Percentiles rank a stretch among this genome's conserved stretches.
Evolutionary conservation across 768 basidiomycete genomes (phyloP).

Genomic region (Candolleomyces aberdarensis): DNA sequence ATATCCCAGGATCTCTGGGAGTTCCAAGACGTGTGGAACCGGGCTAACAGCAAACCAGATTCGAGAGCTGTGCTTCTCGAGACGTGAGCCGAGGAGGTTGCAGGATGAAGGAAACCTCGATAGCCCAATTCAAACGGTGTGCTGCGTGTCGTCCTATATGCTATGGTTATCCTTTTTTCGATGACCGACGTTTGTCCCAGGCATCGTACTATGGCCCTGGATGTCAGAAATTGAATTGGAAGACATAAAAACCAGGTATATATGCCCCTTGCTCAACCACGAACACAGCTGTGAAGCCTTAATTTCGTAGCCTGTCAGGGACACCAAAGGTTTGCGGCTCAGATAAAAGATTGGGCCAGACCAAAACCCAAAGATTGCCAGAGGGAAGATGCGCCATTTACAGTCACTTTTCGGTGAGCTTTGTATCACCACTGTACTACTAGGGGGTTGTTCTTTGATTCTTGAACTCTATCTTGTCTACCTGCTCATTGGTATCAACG

Average conservation of each 20-base stretch:
- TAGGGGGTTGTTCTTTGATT: no score
- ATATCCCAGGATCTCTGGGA: slow-evolving; percentile 43
- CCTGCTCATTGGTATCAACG: no score
- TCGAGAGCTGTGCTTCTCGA: slow-evolving; percentile 31
- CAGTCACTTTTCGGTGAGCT: no score
- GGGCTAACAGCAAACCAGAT: slow-evolving; percentile 34
- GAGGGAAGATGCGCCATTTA: no score
- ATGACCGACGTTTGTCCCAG: not conserved
- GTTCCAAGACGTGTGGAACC: slow-evolving; percentile 38
- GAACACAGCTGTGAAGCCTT: no score
- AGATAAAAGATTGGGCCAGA: no score
- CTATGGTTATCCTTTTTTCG: not conserved
- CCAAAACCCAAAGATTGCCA: no score
- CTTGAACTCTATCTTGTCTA: no score
- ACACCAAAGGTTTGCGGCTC: no score
- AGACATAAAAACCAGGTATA: slow-evolving; percentile 12
- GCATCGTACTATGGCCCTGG: slow-evolving; percentile 10
- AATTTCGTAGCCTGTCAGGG: no score
- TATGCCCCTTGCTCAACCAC: not conserved
- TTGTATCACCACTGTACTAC: no score
- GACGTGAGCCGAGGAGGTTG: slow-evolving; percentile 31
- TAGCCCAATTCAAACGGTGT: slow-evolving; percentile 39
- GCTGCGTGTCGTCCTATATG: slow-evolving; percentile 29
- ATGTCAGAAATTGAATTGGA: slow-evolving; percentile 16
- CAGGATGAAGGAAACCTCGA: slow-evolving; percentile 24